Evolutionary conservation across 352 stramenopile species (phyloP), one percentile per base, ranked within the genome.

Genomic region (Phytophthora constricta): DNA sequence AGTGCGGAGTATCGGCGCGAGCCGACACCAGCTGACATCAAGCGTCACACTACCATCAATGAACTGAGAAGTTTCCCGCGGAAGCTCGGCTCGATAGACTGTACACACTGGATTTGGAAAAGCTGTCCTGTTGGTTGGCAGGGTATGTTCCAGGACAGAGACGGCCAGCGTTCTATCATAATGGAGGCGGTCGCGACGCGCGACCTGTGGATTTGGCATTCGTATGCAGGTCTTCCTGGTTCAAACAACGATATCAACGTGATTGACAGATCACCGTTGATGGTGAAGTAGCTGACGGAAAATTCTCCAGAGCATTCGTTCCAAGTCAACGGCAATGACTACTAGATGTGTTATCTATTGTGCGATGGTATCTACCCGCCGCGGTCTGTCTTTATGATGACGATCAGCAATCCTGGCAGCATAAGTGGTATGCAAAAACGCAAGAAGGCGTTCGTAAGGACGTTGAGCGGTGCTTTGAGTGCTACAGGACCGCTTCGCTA

Each of bases 191-290:
- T 67, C 2, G 70, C 57, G 4, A 72, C 60, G 4, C 13, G 46
- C 2, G 51, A 74, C 13, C 26, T 72, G 5, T 69, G 43, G 58
- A 69, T 78, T 8, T 78, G 65, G 70, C 57, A 74, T 25, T 23
- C 9, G 5, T 71, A 59, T 16, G 34, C 71, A 13, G 65, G 59
- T 1, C 28, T 63, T 5, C 14, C 60, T n/a, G 65, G 61, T 4
- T 72, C 27, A 1, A 74, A 72, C 56, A 78, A 78, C 33, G 70
- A 71, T 37, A 68, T 78, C 14, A 78, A 72, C 39, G 58, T 74
- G 2, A 14, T 75, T 5, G 60, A 72, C 23, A 59, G 65, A 42
- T 78, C 59, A 0, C 57, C 56, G 2, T 53, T 78, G 1, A 39
- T 62, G 4, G 34, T 65, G 0, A 34, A 68, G 25, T 70, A 14